These are phyloP conservation scores for Acanthamoeba healyi DNA, from an alignment of 208 protist genomes.

Conservation along the genomic window DNA sequence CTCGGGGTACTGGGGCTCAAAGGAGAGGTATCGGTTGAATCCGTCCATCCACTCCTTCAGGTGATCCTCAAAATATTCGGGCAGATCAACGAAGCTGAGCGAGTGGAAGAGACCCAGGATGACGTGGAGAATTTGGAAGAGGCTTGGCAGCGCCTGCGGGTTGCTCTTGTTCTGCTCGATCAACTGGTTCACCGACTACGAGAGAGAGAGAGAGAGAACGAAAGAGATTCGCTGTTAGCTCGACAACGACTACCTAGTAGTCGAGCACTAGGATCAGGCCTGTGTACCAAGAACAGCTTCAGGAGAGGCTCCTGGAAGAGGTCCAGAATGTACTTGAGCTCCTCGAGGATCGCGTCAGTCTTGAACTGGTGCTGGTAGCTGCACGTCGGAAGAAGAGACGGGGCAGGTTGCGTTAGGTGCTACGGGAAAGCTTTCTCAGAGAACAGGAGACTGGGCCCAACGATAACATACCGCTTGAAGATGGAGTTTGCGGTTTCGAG, in stretches of 20 bases:
- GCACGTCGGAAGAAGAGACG: neutral
- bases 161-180: conserved; percentile 57
- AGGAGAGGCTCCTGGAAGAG: conserved; percentile 83
- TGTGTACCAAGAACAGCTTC: conserved; percentile 74
- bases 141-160: neutral
- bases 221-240: neutral
- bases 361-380: conserved; percentile 75
- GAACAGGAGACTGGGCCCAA: conserved; percentile 38
- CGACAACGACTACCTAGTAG: neutral
- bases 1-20: conserved; percentile 70
- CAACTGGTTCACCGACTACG: neutral
- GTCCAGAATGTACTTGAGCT: conserved; percentile 86
- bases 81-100: conserved; percentile 93
- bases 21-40: conserved; percentile 80
- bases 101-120: conserved; percentile 84
- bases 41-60: conserved; percentile 89
- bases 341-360: conserved; percentile 73
- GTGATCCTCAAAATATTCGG: conserved; percentile 95
- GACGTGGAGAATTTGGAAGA: conserved; percentile 55
- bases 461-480: conserved; percentile 92
- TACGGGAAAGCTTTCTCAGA: neutral
- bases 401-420: neutral
- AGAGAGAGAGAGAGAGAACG: no score
- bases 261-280: neutral
- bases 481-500: conserved; percentile 94